Evolutionary conservation across 768 basidiomycete genomes (phyloP).

Genomic region (Punctularia strigosozonata): DNA sequence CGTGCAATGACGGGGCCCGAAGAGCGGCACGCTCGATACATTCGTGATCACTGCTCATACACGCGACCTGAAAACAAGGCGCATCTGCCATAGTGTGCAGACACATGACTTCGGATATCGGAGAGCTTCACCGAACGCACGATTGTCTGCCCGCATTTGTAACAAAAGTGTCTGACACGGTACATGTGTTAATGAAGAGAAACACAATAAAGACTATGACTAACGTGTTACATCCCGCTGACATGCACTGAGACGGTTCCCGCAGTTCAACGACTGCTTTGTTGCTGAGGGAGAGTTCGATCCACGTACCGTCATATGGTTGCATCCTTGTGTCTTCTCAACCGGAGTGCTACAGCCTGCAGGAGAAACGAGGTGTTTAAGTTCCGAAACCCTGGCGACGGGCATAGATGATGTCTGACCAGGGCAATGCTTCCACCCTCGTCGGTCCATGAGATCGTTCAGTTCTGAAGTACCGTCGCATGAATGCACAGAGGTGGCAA

Average conservation of each 20-base stretch:
- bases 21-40: too few species aligned
- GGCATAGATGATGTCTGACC: conserved; percentile 20
- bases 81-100: conserved; percentile 16
- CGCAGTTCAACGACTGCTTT: not conserved
- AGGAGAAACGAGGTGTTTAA: not conserved
- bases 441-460: conserved; percentile 33
- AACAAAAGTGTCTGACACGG: conserved; percentile 23
- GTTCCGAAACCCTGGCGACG: conserved; percentile 21
- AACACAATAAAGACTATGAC: conserved; percentile 3
- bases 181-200: not conserved
- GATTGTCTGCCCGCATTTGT: conserved; percentile 19
- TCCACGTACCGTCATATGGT: conserved; percentile 25
- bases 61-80: too few species aligned
- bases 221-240: conserved; percentile 23
- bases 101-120: conserved; percentile 12
- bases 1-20: too few species aligned
- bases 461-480: conserved; percentile 51
- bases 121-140: conserved; percentile 14
- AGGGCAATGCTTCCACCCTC: conserved; percentile 60
- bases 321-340: conserved; percentile 22
- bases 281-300: too few species aligned
- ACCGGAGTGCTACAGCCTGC: conserved; percentile 27
- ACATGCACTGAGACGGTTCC: conserved; percentile 12
- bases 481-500: conserved; percentile 32
- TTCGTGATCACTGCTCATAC: too few species aligned